Percentiles rank a stretch among this genome's conserved stretches.
These are phyloP conservation scores for Verbena officinalis DNA, from an alignment of 257 asterid species.

Conservation along the genomic window DNA sequence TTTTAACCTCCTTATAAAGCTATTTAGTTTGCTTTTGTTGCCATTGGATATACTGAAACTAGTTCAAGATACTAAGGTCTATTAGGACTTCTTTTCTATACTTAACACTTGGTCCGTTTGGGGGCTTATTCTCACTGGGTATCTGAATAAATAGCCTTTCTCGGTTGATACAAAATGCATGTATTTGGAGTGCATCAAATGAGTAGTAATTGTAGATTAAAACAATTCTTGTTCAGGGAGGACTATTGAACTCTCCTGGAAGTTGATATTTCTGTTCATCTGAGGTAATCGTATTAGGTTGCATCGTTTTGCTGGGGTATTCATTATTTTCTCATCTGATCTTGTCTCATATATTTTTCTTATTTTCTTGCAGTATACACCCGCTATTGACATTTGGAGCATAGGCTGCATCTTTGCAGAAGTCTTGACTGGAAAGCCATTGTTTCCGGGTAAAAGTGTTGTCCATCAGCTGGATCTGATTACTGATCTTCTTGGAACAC, in stretches of 20 bases:
- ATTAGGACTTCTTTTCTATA: slow-evolving; percentile 12
- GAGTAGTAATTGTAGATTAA: slow-evolving; percentile 74
- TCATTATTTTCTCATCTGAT: slow-evolving; percentile 22
- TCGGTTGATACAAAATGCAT: slow-evolving; percentile 30
- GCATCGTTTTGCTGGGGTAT: slow-evolving; percentile 37
- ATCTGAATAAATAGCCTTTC: slow-evolving; percentile 4
- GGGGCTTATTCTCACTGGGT: slow-evolving; percentile 19
- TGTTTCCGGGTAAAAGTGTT: slow-evolving; percentile 93
- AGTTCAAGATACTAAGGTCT: slow-evolving; percentile 10
- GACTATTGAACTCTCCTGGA: slow-evolving; percentile 89
- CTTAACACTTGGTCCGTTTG: slow-evolving; percentile 10
- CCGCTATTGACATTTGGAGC: slow-evolving; percentile 94
- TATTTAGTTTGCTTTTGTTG: background rate
- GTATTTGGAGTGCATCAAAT: slow-evolving; percentile 36
- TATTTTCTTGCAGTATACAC: slow-evolving; percentile 74
- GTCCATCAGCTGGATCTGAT: slow-evolving; percentile 92
- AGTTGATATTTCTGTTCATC: slow-evolving; percentile 83
- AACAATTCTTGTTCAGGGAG: slow-evolving; percentile 86
- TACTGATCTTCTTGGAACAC: slow-evolving; percentile 94
- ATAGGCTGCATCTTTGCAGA: slow-evolving; percentile 93
- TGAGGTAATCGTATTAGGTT: slow-evolving; percentile 74
- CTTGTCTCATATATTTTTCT: slow-evolving; percentile 30
- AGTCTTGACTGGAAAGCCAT: slow-evolving; percentile 77
- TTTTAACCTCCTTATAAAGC: slow-evolving; percentile 4
- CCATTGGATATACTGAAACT: slow-evolving; percentile 1